A percentile compares a stretch with the other conserved stretches of the same genome.
Conservation (phyloP, 495 filamentous ascomycete species). For the Neurospora discreta region DNA sequence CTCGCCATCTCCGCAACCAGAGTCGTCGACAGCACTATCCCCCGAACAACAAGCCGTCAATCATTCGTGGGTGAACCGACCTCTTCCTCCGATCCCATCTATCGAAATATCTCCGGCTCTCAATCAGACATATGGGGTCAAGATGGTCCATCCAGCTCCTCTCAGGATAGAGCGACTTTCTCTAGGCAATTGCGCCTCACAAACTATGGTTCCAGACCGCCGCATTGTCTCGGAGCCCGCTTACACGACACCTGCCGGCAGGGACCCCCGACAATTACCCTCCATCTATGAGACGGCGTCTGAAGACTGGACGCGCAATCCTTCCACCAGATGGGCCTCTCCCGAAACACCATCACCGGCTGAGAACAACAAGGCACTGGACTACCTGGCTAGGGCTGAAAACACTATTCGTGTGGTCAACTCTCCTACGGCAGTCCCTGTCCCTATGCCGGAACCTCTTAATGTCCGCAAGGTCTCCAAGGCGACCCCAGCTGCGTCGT, state of each 20-base stretch:
- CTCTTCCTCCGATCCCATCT: constrained; percentile 43
- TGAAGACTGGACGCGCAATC: constrained; percentile 18
- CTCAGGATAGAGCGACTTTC: constrained; percentile 5
- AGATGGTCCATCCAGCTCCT: constrained; percentile 3
- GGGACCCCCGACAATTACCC: constrained; percentile 33
- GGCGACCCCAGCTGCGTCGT: neutral
- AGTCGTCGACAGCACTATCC: neutral
- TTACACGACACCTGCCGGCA: constrained; percentile 23
- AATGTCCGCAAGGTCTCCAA: constrained; percentile 38
- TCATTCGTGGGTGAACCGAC: constrained; percentile 26
- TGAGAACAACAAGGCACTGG: constrained; percentile 24
- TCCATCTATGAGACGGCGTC: constrained; percentile 39
- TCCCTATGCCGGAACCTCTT: constrained; percentile 30
- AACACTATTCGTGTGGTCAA: constrained; percentile 43
- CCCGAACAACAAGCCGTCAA: neutral
- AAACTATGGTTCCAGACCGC: constrained; percentile 8
- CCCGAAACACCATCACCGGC: constrained; percentile 19
- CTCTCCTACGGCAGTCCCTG: constrained; percentile 18
- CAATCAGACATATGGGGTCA: constrained; percentile 9
- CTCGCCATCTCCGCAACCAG: constrained; percentile 1
- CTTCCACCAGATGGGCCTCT: constrained; percentile 16
- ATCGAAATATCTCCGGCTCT: constrained; percentile 5
- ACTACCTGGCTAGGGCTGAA: constrained; percentile 22
- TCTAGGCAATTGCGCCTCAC: neutral
- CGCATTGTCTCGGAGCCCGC: constrained; percentile 44